These are phyloP conservation scores for Pelargonium nanum DNA, from an alignment of 345 rosid genomes.

Conservation along the genomic window DNA sequence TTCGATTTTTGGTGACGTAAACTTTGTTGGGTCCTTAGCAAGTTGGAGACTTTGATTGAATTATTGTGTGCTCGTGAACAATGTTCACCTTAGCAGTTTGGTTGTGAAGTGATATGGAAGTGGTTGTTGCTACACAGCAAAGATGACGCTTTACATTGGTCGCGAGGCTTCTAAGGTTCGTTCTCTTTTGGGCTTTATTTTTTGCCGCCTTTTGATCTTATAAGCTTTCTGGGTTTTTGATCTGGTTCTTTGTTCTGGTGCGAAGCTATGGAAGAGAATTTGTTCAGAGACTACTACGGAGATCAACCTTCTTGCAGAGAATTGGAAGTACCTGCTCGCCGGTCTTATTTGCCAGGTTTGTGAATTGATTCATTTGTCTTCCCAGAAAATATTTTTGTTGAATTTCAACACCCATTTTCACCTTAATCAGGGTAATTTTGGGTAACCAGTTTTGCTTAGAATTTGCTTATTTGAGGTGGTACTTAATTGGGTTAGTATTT, in stretches of 20 bases:
- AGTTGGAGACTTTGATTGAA: neutral
- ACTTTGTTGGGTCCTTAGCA: neutral
- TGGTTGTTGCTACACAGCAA: constrained; percentile 27
- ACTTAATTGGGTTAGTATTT: too few species aligned
- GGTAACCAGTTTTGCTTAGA: neutral
- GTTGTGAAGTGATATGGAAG: constrained; percentile 52
- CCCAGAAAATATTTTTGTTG: too few species aligned
- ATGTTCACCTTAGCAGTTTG: constrained; percentile 42
- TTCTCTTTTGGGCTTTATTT: neutral
- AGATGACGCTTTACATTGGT: constrained; percentile 86
- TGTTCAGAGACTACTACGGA: constrained; percentile 74
- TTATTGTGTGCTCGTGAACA: constrained; percentile 11
- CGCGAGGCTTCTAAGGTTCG: constrained; percentile 93
- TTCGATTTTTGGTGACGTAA: neutral
- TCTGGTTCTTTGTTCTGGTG: constrained; percentile 16
- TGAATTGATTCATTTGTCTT: too few species aligned
- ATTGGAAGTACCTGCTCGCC: constrained; percentile 82
- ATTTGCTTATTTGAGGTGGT: too few species aligned
- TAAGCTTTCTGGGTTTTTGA: neutral
- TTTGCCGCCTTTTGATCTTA: neutral
- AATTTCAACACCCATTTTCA: neutral
- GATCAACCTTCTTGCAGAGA: constrained; percentile 69
- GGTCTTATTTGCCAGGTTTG: constrained; percentile 87
- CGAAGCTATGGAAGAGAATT: constrained; percentile 85
- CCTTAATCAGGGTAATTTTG: neutral